phyloP scores from a whole-genome alignment of 805 yeast genomes.

The Yarrowia hollandica region DNA sequence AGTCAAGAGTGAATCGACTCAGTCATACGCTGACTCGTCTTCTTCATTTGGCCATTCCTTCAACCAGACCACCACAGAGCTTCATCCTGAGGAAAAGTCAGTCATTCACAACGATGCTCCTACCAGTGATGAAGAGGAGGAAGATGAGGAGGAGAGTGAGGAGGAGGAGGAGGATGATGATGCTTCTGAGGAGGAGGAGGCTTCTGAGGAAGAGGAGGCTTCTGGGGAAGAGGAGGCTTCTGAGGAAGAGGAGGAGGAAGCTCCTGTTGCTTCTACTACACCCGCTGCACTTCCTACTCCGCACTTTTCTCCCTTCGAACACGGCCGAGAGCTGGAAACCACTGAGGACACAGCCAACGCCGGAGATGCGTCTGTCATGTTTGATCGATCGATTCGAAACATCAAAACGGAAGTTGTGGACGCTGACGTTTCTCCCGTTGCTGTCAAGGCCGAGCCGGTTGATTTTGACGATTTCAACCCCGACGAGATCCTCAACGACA shows the following conservation, averaged over 20 bases:
- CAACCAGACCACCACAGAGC: conserved; percentile 15
- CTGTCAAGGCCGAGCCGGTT: conserved; percentile 5
- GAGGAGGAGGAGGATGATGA: neutral
- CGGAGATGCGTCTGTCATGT: neutral
- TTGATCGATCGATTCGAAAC: neutral
- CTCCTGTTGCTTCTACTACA: neutral
- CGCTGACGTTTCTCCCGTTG: neutral
- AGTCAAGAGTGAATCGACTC: neutral
- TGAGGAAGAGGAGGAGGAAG: neutral
- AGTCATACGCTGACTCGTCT: neutral
- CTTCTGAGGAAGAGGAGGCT: neutral
- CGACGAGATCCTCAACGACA: conserved; percentile 6
- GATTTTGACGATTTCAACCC: conserved; percentile 6
- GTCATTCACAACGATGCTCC: conserved; percentile 13
- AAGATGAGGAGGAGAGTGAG: neutral
- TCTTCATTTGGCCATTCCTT: neutral
- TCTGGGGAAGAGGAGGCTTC: neutral
- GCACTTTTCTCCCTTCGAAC: neutral
- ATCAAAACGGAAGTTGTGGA: conserved; percentile 7
- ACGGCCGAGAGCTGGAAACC: neutral
- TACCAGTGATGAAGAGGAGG: conserved; percentile 13
- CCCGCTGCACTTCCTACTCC: neutral
- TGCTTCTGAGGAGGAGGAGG: neutral
- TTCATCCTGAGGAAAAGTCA: conserved; percentile 1
- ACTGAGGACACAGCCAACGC: no score